Evolutionary conservation across 805 yeast genomes (phyloP).

Genomic region (Suhomyces sp.): DNA sequence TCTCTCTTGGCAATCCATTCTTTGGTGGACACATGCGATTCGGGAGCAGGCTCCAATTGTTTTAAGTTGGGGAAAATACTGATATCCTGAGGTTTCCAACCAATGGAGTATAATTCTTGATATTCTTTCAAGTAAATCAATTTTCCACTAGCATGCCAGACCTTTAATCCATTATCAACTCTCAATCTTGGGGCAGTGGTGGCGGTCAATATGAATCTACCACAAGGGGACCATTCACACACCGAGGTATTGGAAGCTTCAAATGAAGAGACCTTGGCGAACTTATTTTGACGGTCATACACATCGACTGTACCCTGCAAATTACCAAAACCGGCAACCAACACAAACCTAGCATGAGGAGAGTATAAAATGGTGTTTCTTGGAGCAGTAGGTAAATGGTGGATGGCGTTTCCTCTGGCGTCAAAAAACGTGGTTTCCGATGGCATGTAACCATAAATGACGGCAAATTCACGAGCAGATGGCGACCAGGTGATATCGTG

Average conservation of each 20-base stretch:
- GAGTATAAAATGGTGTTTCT: conserved; percentile 89
- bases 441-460: conserved; percentile 97
- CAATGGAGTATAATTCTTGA: conserved; percentile 73
- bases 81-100: conserved; percentile 75
- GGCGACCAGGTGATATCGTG: conserved; percentile 99
- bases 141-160: conserved; percentile 90
- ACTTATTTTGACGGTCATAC: conserved; percentile 86
- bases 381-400: conserved; percentile 79
- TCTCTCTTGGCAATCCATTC: conserved; percentile 49
- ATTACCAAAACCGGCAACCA: conserved; percentile 97
- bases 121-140: conserved; percentile 76
- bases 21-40: conserved; percentile 68
- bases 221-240: conserved; percentile 98
- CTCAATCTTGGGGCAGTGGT: conserved; percentile 96
- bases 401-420: conserved; percentile 84
- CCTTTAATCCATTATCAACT: conserved; percentile 91
- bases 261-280: conserved; percentile 72
- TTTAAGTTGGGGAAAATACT: conserved; percentile 54
- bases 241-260: conserved; percentile 95
- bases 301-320: conserved; percentile 95
- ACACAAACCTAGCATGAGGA: conserved; percentile 87
- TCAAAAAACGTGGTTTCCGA: conserved; percentile 93
- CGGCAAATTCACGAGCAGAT: conserved; percentile 93
- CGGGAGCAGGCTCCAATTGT: conserved; percentile 53
- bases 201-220: conserved; percentile 88